Base-by-base conservation (phyloP, 176 grass and related monocot species). In the Puya raimondii region DNA sequence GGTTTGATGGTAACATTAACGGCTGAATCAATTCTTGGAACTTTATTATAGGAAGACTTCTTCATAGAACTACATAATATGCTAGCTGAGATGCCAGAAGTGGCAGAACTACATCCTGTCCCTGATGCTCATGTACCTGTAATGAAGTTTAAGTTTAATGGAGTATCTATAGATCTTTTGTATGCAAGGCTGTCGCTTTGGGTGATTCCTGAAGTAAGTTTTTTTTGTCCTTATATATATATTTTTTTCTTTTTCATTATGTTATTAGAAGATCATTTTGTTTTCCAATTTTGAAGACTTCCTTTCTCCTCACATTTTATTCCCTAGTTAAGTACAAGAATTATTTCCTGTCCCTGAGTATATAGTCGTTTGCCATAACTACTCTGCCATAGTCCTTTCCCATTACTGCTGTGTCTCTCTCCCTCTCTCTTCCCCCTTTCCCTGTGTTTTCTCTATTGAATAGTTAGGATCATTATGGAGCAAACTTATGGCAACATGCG, bases 61-160 rank as follows among this genome's bases (percentile, higher is more conserved):
- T 96, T 96, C 66, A 58, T 12, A 67, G 82, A 80, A 79, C 81
- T 96, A 67, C 85, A 88, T 47, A 73, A 82, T 74, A 96, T 96
- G 83, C 70, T 96, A 65, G 79, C 76, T 72, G 88, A 89, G 72
- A 89, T 96, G 88, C 88, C 85, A 27, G 92, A 91, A 78, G 88
- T 91, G 75, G 71, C 78, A 2, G 88, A 96, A 73, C 71, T 91
- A 51, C 88, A 96, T 77, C 92, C 92, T 58, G 92, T 96, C 27
- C 88, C 88, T 71, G 92, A 96, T 91, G 92, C 92, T 81, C 83
- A 91, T 78, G 88, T 96, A 26, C 92, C 92, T 53, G 72, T 91
- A 66, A 71, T 96, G 80, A 70, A 23, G 17, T 96, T 96, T 64
- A 96, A 96, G 71, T 76, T 91, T 74, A 80, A 51, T 64, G 85